Evolutionary conservation across 352 stramenopile species (phyloP).

Genomic region (Globisporangium emineosum): DNA sequence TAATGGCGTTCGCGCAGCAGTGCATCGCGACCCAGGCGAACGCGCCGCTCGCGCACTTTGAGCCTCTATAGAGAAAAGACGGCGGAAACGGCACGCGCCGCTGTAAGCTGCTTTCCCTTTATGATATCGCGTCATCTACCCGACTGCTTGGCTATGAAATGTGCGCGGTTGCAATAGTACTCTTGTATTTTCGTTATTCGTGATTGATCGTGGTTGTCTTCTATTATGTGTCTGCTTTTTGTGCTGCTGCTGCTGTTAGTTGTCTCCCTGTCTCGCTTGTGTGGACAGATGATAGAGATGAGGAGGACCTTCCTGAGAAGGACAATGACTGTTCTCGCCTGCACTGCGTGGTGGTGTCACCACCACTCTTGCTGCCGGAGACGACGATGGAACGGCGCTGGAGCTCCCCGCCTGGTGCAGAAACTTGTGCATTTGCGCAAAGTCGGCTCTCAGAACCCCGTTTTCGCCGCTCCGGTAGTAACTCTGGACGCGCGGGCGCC

Average conservation of each 20-base stretch:
- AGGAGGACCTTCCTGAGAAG: not conserved
- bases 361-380: not conserved
- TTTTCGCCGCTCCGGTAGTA: constrained; percentile 21
- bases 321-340: not conserved
- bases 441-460: constrained; percentile 32
- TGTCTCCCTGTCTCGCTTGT: constrained; percentile 7
- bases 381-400: not conserved
- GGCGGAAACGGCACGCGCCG: no score
- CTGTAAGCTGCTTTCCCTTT: no score
- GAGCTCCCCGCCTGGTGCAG: constrained; percentile 43
- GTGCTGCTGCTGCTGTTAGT: not conserved
- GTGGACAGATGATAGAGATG: constrained; percentile 1
- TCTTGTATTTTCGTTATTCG: constrained; percentile 5
- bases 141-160: no score
- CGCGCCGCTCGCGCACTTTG: constrained; percentile 40
- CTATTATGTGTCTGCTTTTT: not conserved
- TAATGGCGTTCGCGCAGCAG: constrained; percentile 50
- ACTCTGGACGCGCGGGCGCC: constrained; percentile 31
- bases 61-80: constrained; percentile 13
- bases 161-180: not conserved
- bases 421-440: constrained; percentile 70
- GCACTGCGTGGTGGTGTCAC: constrained; percentile 5
- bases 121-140: no score
- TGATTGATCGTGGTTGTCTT: not conserved
- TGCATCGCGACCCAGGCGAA: constrained; percentile 34